Conservation (phyloP, 257 asterid species). For the Cynanchum wilfordii region DNA sequence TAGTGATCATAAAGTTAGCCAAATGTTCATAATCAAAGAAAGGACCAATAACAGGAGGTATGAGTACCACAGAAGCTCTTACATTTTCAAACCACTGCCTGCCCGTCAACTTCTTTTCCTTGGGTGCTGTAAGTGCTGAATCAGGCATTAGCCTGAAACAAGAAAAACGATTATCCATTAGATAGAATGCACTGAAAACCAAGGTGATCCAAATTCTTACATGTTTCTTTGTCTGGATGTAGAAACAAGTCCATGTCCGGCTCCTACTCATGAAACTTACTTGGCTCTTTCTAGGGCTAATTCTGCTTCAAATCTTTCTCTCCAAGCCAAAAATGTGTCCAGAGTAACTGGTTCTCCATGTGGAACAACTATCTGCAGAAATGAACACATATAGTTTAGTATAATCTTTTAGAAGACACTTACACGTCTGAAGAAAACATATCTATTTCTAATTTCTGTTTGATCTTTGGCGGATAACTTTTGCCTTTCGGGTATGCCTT, state of each 20-base stretch:
- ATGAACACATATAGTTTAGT: constrained; percentile 7
- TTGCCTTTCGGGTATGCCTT: not conserved
- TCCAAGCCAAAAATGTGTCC: constrained; percentile 94
- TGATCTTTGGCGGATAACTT: not conserved
- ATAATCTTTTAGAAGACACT: not conserved
- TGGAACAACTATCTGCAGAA: constrained; percentile 69
- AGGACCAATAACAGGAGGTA: constrained; percentile 17
- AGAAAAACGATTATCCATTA: constrained; percentile 3
- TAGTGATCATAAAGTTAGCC: not conserved
- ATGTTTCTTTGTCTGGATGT: not conserved
- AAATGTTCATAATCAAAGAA: not conserved
- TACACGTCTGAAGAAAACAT: not conserved
- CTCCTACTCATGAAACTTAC: constrained; percentile 44
- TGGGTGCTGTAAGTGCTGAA: constrained; percentile 73
- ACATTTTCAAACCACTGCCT: constrained; percentile 96
- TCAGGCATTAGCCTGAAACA: constrained; percentile 86
- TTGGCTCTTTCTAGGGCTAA: constrained; percentile 94
- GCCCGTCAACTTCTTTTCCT: constrained; percentile 90
- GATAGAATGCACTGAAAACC: not conserved
- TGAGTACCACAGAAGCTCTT: constrained; percentile 53
- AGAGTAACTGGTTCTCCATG: constrained; percentile 98
- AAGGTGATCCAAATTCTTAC: not conserved
- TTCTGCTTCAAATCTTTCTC: constrained; percentile 98
- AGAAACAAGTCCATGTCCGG: constrained; percentile 1
- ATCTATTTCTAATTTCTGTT: not conserved